A percentile compares a stretch with the other conserved stretches of the same genome.
Conservation (phyloP, 164 flowering plant genomes). For the Tetracentron sinense region DNA sequence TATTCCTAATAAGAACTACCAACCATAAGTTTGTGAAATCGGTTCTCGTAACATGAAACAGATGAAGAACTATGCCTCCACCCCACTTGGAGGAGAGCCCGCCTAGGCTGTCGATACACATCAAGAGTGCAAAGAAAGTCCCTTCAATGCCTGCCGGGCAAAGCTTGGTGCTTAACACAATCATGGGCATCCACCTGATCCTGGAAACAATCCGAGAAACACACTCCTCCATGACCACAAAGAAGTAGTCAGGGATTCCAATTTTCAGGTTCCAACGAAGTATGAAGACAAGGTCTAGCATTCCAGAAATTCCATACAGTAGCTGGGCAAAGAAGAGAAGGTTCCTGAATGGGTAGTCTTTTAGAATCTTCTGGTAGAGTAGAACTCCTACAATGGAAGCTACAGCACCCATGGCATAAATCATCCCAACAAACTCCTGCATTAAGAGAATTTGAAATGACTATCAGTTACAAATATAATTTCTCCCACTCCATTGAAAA, state of each 20-base stretch:
- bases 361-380: conserved; percentile 60
- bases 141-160: conserved; percentile 79
- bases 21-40: conserved; percentile 63
- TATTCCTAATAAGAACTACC: conserved; percentile 42
- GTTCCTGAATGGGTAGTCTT: conserved; percentile 49
- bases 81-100: conserved; percentile 47
- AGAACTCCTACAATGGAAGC: conserved; percentile 63
- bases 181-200: conserved; percentile 75
- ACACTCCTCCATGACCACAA: conserved; percentile 54
- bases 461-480: too few relatives aligned
- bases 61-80: conserved; percentile 62
- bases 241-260: conserved; percentile 60
- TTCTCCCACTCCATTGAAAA: too few relatives aligned
- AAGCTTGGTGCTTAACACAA: conserved; percentile 54
- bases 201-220: conserved; percentile 34
- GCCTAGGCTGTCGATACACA: conserved; percentile 74
- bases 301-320: conserved; percentile 46
- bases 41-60: conserved; percentile 55
- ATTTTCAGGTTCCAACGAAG: conserved; percentile 56
- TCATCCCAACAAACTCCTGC: conserved; percentile 71
- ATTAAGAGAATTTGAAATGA: background rate
- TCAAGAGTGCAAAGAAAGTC: conserved; percentile 72
- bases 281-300: conserved; percentile 63
- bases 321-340: conserved; percentile 58
- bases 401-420: conserved; percentile 66